Conservation (phyloP, 2,329 filamentous ascomycete genomes). For the Sclerotinia sclerotiorum region DNA sequence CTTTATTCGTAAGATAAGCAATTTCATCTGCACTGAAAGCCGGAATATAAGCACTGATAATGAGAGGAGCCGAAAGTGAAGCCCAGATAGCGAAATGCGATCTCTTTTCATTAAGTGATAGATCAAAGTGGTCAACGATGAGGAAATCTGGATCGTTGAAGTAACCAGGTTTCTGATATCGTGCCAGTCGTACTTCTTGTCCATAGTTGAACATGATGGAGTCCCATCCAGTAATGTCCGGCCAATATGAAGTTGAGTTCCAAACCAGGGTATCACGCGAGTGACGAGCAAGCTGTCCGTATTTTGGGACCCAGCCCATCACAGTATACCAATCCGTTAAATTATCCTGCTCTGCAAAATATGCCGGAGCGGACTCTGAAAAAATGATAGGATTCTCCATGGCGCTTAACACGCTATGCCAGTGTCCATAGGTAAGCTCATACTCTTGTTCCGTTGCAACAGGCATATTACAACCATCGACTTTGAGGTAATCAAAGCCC, state of each 20-base stretch:
- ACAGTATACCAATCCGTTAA: slow-evolving; percentile 47
- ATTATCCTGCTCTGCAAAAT: slow-evolving; percentile 50
- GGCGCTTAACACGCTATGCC: slow-evolving; percentile 44
- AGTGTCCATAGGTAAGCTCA: slow-evolving; percentile 44
- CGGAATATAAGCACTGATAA: slow-evolving; percentile 40
- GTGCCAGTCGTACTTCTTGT: slow-evolving; percentile 39
- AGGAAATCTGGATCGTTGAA: slow-evolving; percentile 40
- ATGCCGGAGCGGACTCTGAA: slow-evolving; percentile 46
- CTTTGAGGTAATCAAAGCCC: slow-evolving; percentile 61
- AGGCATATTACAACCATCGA: slow-evolving; percentile 55
- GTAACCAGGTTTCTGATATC: slow-evolving; percentile 43
- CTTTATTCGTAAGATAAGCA: slow-evolving; percentile 42
- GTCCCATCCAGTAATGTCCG: slow-evolving; percentile 43
- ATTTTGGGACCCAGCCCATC: slow-evolving; percentile 45
- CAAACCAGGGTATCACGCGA: slow-evolving; percentile 38
- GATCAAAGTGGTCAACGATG: slow-evolving; percentile 36
- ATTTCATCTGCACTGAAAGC: slow-evolving; percentile 41
- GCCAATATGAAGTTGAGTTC: slow-evolving; percentile 35
- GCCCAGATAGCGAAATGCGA: slow-evolving; percentile 39
- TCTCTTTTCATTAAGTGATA: slow-evolving; percentile 34
- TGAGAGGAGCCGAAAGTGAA: slow-evolving; percentile 36
- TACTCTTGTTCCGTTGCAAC: slow-evolving; percentile 43
- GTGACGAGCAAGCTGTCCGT: slow-evolving; percentile 44
- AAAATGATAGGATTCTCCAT: slow-evolving; percentile 39
- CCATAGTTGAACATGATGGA: slow-evolving; percentile 51